These are phyloP conservation scores for Catenaria anguillulae DNA, from an alignment of 371 early-diverging fungal genomes.

Conservation along the genomic window DNA sequence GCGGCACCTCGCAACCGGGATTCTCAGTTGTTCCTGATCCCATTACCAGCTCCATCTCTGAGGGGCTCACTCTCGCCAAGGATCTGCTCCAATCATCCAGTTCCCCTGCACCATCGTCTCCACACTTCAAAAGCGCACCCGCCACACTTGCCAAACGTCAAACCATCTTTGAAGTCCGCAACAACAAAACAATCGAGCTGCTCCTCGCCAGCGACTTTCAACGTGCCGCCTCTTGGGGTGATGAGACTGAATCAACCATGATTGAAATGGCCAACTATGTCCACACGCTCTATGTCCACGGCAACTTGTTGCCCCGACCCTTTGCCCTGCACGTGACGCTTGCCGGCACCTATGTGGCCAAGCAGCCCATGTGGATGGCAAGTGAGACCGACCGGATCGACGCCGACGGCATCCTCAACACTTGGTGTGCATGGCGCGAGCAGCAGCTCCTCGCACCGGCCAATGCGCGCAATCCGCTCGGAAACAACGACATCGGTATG, in stretches of 20 bases:
- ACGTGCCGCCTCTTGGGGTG: neutral
- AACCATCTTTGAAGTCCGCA: too few species aligned
- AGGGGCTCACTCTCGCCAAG: too few species aligned
- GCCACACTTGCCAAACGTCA: neutral
- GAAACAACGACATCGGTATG: slow-evolving; percentile 2
- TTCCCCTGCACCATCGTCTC: neutral
- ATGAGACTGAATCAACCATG: neutral
- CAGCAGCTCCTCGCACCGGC: neutral
- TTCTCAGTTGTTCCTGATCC: too few species aligned
- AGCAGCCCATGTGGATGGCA: slow-evolving; percentile 4
- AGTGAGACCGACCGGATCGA: neutral
- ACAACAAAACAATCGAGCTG: neutral
- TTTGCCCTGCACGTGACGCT: neutral
- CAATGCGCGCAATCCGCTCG: neutral
- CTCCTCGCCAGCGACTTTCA: slow-evolving; percentile 3
- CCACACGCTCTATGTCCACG: neutral
- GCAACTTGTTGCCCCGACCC: neutral
- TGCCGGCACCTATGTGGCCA: slow-evolving; percentile 6
- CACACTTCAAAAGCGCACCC: neutral
- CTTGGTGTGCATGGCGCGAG: slow-evolving; percentile 7
- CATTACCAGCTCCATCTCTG: too few species aligned
- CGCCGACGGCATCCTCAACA: neutral
- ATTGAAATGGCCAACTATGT: slow-evolving; percentile 8
- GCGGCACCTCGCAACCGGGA: too few species aligned
- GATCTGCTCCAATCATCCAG: too few species aligned